phyloP scores from a whole-genome alignment of 2,329 filamentous ascomycete species.

The Arthrinium puccinioides region DNA sequence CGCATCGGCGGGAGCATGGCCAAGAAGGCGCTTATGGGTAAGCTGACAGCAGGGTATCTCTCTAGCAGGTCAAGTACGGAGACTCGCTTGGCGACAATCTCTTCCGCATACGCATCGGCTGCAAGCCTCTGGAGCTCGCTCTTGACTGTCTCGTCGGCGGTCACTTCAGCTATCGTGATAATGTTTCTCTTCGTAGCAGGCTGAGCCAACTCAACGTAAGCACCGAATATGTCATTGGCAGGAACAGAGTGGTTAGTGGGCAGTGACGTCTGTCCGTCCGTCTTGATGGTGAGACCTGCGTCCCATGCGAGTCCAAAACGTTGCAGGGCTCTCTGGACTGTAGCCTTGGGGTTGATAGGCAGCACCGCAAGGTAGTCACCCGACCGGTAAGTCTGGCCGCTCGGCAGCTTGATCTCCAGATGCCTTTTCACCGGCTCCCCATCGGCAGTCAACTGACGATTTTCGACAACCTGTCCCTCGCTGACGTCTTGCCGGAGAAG shows the following conservation, averaged over 20 bases:
- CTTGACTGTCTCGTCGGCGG: slow-evolving; percentile 1
- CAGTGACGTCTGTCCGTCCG: slow-evolving; percentile 37
- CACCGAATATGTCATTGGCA: slow-evolving; percentile 3
- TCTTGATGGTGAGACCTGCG: slow-evolving; percentile 53
- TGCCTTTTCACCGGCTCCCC: slow-evolving; percentile 43
- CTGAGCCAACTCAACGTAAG: slow-evolving; percentile 1
- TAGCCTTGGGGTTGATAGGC: slow-evolving; percentile 59
- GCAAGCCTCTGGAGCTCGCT: not conserved
- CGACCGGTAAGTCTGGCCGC: slow-evolving; percentile 56
- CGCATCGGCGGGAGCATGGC: slow-evolving; percentile 56
- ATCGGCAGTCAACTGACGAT: slow-evolving; percentile 40
- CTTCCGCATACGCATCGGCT: not conserved
- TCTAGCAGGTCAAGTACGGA: slow-evolving; percentile 25
- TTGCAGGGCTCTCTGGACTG: slow-evolving; percentile 55
- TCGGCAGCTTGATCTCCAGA: slow-evolving; percentile 61
- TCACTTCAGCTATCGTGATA: not conserved
- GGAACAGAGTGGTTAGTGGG: not conserved
- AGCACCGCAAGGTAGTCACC: slow-evolving; percentile 73
- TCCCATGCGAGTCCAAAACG: slow-evolving; percentile 65
- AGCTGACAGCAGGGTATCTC: slow-evolving; percentile 28
- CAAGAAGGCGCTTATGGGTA: slow-evolving; percentile 32
- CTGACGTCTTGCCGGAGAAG: slow-evolving; percentile 37
- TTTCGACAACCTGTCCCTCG: slow-evolving; percentile 51
- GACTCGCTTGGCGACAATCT: slow-evolving; percentile 22
- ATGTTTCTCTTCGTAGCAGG: slow-evolving; percentile 3